Conservation (phyloP, 2,329 filamentous ascomycete genomes). For the Karstenula rhodostoma region DNA sequence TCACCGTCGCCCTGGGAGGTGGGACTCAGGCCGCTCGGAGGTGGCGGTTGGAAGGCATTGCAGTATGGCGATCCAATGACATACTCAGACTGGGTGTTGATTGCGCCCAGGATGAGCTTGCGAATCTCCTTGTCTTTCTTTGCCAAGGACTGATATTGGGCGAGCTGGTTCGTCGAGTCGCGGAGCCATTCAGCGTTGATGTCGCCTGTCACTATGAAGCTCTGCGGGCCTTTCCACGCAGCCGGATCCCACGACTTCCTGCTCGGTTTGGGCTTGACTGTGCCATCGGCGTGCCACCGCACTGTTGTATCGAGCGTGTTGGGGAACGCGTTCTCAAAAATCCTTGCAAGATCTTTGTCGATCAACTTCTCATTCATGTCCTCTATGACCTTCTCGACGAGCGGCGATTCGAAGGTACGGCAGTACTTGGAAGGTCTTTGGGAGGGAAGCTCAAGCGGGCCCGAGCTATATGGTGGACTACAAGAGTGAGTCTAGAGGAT, state of each 20-base stretch:
- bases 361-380: conserved; percentile 81
- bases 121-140: conserved; percentile 81
- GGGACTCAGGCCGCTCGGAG: conserved; percentile 76
- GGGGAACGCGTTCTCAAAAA: conserved; percentile 96
- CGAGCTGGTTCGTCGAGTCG: conserved; percentile 91
- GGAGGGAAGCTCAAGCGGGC: conserved; percentile 80
- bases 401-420: conserved; percentile 85
- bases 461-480: conserved; percentile 80
- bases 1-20: conserved; percentile 85
- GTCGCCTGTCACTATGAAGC: conserved; percentile 91
- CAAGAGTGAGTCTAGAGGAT: conserved; percentile 10
- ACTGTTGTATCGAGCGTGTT: conserved; percentile 91
- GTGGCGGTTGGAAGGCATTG: conserved; percentile 96
- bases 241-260: conserved; percentile 51
- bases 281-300: conserved; percentile 80
- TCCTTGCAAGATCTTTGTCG: conserved; percentile 84
- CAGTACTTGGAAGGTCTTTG: conserved; percentile 84
- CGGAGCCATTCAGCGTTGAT: conserved; percentile 94
- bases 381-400: conserved; percentile 86
- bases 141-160: conserved; percentile 86
- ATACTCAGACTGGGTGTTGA: conserved; percentile 95
- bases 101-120: conserved; percentile 85
- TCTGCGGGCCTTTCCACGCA: conserved; percentile 84
- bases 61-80: conserved; percentile 96
- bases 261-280: conserved; percentile 49